Conservation (phyloP, 176 grass and related monocot genomes). For the Carex scoparia region DNA sequence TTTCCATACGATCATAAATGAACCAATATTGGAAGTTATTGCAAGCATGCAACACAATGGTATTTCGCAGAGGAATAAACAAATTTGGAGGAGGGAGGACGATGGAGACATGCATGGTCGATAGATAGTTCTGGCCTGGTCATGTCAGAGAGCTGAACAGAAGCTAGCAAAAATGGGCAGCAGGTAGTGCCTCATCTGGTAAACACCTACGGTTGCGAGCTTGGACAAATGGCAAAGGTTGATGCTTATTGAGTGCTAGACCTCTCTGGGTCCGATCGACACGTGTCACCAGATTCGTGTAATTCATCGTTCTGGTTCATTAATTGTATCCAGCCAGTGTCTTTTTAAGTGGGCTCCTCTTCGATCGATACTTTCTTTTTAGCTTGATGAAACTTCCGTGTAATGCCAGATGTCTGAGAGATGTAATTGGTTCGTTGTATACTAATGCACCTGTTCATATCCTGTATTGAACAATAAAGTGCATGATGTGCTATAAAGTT, state of each 20-base stretch:
- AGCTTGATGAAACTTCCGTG: conserved; percentile 4
- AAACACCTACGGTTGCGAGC: neutral
- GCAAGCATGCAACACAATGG: neutral
- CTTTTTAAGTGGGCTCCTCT: neutral
- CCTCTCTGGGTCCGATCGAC: neutral
- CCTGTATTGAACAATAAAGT: neutral
- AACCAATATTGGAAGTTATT: neutral
- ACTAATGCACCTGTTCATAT: neutral
- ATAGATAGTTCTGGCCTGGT: neutral
- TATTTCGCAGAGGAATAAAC: neutral
- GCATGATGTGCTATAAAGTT: conserved; percentile 13
- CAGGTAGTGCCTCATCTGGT: neutral
- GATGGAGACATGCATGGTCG: neutral
- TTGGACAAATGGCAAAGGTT: neutral
- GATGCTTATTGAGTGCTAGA: neutral
- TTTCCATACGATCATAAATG: neutral
- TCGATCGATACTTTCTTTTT: neutral
- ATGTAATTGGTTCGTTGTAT: neutral
- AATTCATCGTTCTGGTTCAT: neutral
- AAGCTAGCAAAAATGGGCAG: neutral
- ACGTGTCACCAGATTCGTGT: neutral
- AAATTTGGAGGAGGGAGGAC: neutral
- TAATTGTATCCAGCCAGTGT: neutral
- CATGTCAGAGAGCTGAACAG: neutral
- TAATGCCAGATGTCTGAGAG: neutral